Conservation (phyloP, 805 yeast genomes). For the Yarrowia phangngaensis region DNA sequence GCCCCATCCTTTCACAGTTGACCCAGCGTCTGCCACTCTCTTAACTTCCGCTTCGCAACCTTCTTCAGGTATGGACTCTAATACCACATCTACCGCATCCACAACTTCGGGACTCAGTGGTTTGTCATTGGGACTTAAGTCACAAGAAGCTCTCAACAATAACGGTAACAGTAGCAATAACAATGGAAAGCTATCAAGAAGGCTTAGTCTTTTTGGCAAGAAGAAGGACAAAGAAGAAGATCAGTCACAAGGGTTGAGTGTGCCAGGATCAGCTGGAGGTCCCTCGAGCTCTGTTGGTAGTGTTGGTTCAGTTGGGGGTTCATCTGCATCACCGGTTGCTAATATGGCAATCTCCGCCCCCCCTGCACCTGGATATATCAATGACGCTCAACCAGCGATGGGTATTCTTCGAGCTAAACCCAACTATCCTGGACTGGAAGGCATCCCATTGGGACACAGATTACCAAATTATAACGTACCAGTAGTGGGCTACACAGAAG, state of each 20-base stretch:
- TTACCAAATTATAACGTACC: constrained; percentile 46
- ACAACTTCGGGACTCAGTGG: constrained; percentile 7
- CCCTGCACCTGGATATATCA: constrained; percentile 10
- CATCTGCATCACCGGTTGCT: constrained; percentile 12
- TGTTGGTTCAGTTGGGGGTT: not conserved
- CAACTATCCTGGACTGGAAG: constrained; percentile 35
- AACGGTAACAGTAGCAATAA: constrained; percentile 32
- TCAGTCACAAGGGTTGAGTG: constrained; percentile 1
- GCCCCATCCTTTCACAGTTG: constrained; percentile 39
- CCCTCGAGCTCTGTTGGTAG: constrained; percentile 6
- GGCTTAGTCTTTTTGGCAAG: constrained; percentile 28
- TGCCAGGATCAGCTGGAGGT: constrained; percentile 5
- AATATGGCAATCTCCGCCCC: constrained; percentile 6
- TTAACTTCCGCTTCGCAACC: not conserved
- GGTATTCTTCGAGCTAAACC: constrained; percentile 23
- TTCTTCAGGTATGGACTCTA: not conserved
- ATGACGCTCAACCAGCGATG: not conserved
- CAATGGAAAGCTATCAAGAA: constrained; percentile 30
- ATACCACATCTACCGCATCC: not conserved
- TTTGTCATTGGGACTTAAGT: constrained; percentile 11
- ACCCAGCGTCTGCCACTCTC: constrained; percentile 29
- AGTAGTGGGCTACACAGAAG: constrained; percentile 47
- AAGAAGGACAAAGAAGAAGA: constrained; percentile 28
- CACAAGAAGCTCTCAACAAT: constrained; percentile 31
- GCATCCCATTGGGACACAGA: constrained; percentile 41